phyloP scores from a whole-genome alignment of 2,329 filamentous ascomycete species.

The Myriangium duriaei region DNA sequence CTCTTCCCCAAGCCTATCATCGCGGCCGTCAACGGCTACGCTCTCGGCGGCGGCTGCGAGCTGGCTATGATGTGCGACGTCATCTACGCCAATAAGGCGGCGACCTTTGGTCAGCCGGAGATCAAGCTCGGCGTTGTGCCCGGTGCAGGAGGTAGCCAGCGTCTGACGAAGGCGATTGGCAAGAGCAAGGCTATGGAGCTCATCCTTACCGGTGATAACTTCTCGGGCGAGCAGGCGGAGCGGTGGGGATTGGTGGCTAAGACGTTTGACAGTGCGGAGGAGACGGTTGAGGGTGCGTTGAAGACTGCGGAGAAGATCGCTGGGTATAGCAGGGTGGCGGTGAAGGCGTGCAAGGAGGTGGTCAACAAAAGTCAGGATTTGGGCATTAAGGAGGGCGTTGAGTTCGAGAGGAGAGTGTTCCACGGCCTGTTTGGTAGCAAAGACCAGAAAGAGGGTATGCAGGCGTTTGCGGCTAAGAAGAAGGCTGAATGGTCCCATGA shows the following conservation, averaged over 20 bases:
- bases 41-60: constrained; percentile 89
- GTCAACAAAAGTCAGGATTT: constrained; percentile 98
- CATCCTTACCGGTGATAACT: constrained; percentile 73
- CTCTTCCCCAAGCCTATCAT: constrained; percentile 88
- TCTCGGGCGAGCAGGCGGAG: constrained; percentile 72
- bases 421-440: constrained; percentile 84
- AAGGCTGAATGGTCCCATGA: constrained; percentile 83
- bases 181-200: constrained; percentile 82
- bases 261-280: constrained; percentile 67
- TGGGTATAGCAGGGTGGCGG: constrained; percentile 70
- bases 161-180: constrained; percentile 57
- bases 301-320: constrained; percentile 85
- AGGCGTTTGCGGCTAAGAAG: constrained; percentile 88
- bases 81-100: constrained; percentile 72
- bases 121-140: constrained; percentile 91
- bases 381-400: constrained; percentile 74
- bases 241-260: constrained; percentile 83
- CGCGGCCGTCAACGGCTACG: constrained; percentile 86
- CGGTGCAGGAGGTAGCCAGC: constrained; percentile 81
- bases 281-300: constrained; percentile 67
- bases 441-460: constrained; percentile 83
- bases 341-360: constrained; percentile 90
- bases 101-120: constrained; percentile 93
- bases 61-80: constrained; percentile 96
- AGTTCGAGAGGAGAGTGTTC: constrained; percentile 89